Evolutionary conservation across 1,284 basidiomycete species (phyloP).

Genomic region (Phellinidium pouzarii): DNA sequence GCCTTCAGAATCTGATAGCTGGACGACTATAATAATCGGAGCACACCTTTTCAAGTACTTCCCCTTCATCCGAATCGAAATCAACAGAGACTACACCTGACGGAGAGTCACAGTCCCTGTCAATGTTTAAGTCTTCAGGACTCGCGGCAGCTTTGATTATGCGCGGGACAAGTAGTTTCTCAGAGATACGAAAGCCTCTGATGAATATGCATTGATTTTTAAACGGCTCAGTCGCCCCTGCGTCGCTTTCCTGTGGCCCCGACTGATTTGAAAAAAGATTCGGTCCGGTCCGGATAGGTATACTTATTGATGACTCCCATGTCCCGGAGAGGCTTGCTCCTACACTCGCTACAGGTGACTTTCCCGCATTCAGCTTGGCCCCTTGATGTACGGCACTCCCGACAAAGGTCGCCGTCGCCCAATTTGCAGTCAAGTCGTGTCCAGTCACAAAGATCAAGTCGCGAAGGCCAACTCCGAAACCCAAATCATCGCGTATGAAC

Average conservation of each 20-base stretch:
- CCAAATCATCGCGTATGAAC: background rate
- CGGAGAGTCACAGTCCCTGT: background rate
- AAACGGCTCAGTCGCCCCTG: background rate
- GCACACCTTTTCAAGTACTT: background rate
- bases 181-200: background rate
- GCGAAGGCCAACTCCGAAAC: background rate
- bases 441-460: constrained; percentile 4
- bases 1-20: background rate
- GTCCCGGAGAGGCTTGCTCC: background rate
- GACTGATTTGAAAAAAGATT: background rate
- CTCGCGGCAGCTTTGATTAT: background rate
- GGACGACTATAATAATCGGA: too few species aligned
- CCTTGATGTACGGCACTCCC: background rate
- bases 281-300: constrained; percentile 1
- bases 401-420: constrained; percentile 5
- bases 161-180: background rate
- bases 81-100: background rate
- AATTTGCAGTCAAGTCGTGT: background rate
- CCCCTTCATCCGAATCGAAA: background rate
- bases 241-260: background rate
- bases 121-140: constrained; percentile 1
- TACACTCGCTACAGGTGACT: background rate
- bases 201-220: constrained; percentile 7
- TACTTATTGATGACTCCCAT: background rate
- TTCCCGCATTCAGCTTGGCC: background rate